Evolutionary conservation across 2,329 filamentous ascomycete species (phyloP), one percentile per base, ranked within the genome.

Genomic region (Coniella vitis): DNA sequence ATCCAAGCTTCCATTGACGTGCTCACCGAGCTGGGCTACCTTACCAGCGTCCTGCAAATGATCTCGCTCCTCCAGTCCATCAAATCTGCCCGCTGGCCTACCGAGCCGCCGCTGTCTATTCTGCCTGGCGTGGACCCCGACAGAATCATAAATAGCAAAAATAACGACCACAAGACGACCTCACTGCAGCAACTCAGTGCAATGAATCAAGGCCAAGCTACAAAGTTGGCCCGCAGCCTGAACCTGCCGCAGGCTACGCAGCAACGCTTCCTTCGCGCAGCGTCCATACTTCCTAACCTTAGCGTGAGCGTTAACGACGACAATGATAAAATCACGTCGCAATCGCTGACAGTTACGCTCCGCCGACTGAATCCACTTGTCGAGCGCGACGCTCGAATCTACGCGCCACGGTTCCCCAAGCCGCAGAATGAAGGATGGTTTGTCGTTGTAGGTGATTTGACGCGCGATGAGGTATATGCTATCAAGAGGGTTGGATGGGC

Each of bases 341-440:
- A 77, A 2, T 79, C 79, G 0, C 61, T 95, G 3, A 79, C 76
- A 0, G 70, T 93, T 10, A 68, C 69, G 2, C 63, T 96, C 13
- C 73, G 71, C 37, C 81, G 90, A 0, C 69, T 78, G 43, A 95
- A 95, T 64, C 63, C 77, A 1, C 66, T 84, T 4, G 70, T 72
- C 12, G 78, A 85, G 61, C 70, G 74, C 8, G 86, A 90, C 1
- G 83, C 79, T 42, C 79, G 85, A 53, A 86, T 96, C 62, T 95
- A 84, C 59, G 89, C 93, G 0, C 91, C 94, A 3, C 78, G 79
- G 19, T 97, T 95, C 68, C 91, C 91, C 1, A 98, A 98, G 67
- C 83, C 90, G 14, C 93, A 98, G 66, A 93, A 83, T 0, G 93
- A 98, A 61, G 90, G 90, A 0, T 97, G 84, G 78, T 97, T 98